Evolutionary conservation across 306 rosid genomes (phyloP).

Genomic region (Gillenia trifoliata): DNA sequence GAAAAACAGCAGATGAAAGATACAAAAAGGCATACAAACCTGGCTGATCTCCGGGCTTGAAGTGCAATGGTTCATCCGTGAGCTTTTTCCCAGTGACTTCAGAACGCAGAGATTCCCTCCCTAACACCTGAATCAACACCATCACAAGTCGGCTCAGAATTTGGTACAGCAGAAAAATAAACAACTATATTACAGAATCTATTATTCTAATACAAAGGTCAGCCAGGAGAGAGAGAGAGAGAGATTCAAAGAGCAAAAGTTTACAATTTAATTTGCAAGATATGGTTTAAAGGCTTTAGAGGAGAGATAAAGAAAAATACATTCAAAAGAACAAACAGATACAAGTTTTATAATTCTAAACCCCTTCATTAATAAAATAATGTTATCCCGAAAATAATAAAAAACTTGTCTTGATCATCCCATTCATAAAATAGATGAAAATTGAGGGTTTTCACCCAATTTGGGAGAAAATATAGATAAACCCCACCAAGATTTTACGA

Average conservation of each 20-base stretch:
- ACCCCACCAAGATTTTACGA: not conserved
- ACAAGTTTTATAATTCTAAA: not conserved
- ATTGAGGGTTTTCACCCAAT: not conserved
- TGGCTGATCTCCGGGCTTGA: conserved; percentile 27
- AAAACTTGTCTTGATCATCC: not conserved
- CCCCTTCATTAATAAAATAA: not conserved
- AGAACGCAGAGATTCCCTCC: conserved; percentile 59
- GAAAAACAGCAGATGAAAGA: not conserved
- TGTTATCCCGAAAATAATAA: not conserved
- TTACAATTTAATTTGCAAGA: not conserved
- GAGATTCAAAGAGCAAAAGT: not conserved
- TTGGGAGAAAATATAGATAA: not conserved
- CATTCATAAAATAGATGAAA: not conserved
- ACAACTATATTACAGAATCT: not conserved
- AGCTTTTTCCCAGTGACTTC: conserved; percentile 35
- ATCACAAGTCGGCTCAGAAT: conserved; percentile 14
- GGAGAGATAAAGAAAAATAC: not conserved
- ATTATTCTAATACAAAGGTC: not conserved
- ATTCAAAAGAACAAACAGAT: not conserved
- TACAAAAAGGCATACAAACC: conserved; percentile 32
- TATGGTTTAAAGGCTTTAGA: no score
- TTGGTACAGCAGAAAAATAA: conserved; percentile 1
- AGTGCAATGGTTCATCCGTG: conserved; percentile 32
- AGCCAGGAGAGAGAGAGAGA: not conserved
- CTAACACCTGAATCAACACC: conserved; percentile 41